A percentile compares a stretch with the other conserved stretches of the same genome.
Evolutionary conservation across 257 asterid genomes (phyloP).

Genomic region (Solanum pinnatisectum): DNA sequence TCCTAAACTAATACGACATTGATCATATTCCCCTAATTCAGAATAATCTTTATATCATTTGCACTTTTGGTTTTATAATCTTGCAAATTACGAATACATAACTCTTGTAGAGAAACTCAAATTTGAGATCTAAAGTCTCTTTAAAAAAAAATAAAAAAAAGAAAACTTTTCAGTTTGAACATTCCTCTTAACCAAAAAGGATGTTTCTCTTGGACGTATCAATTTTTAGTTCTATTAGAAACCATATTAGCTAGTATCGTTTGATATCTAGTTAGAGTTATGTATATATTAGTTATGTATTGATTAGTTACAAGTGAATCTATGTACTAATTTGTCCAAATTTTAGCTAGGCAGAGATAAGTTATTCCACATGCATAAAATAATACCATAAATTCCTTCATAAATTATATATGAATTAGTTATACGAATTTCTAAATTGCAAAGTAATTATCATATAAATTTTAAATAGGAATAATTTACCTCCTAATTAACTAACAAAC

Average conservation of each 20-base stretch:
- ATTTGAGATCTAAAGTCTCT: not conserved
- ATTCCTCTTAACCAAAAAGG: not conserved
- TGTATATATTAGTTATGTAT: too few species aligned
- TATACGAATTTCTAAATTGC: too few species aligned
- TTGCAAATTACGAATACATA: not conserved
- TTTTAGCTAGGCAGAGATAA: too few species aligned
- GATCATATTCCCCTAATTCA: not conserved
- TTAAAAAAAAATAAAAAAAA: too few species aligned
- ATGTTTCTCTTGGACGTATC: not conserved
- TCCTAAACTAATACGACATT: not conserved
- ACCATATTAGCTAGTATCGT: not conserved
- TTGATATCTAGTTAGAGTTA: not conserved
- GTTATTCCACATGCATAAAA: not conserved
- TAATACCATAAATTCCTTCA: not conserved
- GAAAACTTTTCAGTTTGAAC: not conserved
- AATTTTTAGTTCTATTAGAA: too few species aligned
- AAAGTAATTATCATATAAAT: too few species aligned
- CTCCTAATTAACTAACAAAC: not conserved
- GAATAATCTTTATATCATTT: not conserved
- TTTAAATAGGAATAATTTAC: too few species aligned
- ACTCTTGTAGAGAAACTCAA: not conserved
- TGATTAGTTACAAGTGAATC: not conserved
- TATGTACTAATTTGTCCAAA: not conserved
- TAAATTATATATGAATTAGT: too few species aligned
- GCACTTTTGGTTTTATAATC: not conserved